Conservation (phyloP, 371 early-diverging fungal species). For the Mucor racemosus region DNA sequence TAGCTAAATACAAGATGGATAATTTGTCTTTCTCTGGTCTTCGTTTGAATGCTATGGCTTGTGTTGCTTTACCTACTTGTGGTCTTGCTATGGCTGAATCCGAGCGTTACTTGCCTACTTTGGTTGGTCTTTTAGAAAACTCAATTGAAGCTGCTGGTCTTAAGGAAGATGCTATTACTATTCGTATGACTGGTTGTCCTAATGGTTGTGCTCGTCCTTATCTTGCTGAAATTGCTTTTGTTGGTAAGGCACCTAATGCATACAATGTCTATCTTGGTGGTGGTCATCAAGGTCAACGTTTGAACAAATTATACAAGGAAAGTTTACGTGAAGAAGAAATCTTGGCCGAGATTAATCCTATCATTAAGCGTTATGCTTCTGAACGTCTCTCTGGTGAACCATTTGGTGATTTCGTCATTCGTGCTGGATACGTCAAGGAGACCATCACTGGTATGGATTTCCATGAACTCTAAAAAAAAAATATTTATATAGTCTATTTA, state of each 20-base stretch:
- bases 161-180: conserved; percentile 85
- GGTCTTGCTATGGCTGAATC: conserved; percentile 95
- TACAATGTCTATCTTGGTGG: conserved; percentile 97
- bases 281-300: conserved; percentile 82
- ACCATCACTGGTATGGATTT: conserved; percentile 79
- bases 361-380: conserved; percentile 80
- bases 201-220: conserved; percentile 95
- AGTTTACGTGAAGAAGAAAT: conserved; percentile 87
- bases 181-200: conserved; percentile 97
- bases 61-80: conserved; percentile 94
- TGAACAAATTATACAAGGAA: conserved; percentile 91
- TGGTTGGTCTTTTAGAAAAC: conserved; percentile 79
- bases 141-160: conserved; percentile 82
- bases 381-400: conserved; percentile 77
- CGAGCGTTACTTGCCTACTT: conserved; percentile 89
- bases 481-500: neutral
- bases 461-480: conserved; percentile 56
- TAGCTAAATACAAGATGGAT: conserved; percentile 82
- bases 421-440: conserved; percentile 85
- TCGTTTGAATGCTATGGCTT: conserved; percentile 91
- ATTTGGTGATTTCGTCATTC: conserved; percentile 94
- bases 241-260: conserved; percentile 93
- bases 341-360: conserved; percentile 70
- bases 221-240: conserved; percentile 91
- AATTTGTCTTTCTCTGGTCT: conserved; percentile 80